phyloP scores from a whole-genome alignment of 345 rosid species.

The Nephelium lappaceum region DNA sequence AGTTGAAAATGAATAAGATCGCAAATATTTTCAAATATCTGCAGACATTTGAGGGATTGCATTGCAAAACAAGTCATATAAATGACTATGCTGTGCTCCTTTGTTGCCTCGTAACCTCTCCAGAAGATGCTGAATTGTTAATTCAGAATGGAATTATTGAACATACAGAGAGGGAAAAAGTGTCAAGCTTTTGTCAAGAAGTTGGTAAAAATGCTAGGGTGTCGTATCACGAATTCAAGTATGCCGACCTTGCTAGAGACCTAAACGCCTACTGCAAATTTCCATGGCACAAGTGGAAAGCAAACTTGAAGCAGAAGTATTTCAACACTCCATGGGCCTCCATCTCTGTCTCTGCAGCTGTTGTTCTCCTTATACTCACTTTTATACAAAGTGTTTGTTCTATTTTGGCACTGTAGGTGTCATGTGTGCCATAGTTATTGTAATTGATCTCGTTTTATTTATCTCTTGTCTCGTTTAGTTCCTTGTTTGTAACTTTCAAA shows the following conservation, averaged over 20 bases:
- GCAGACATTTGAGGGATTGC: neutral
- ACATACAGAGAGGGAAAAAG: neutral
- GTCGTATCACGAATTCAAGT: neutral
- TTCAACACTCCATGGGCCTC: conserved; percentile 28
- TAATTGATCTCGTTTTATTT: too few relatives aligned
- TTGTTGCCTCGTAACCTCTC: conserved; percentile 1
- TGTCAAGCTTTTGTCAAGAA: conserved; percentile 1
- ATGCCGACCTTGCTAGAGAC: neutral
- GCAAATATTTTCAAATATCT: neutral
- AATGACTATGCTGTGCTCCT: conserved; percentile 4
- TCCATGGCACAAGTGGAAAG: conserved; percentile 11
- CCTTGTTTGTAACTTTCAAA: too few relatives aligned
- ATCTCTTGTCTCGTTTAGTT: too few relatives aligned
- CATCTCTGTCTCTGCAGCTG: conserved; percentile 21
- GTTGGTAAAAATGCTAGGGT: neutral
- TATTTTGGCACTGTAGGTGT: too few relatives aligned
- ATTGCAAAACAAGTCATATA: neutral
- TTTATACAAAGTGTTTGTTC: too few relatives aligned
- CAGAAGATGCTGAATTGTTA: conserved; percentile 17
- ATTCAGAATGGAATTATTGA: conserved; percentile 10
- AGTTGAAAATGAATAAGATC: too few relatives aligned
- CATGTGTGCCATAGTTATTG: too few relatives aligned
- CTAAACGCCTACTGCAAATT: conserved; percentile 13
- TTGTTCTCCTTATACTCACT: conserved; percentile 17
- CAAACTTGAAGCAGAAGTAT: conserved; percentile 19